Base-by-base conservation (phyloP, 2,329 filamentous ascomycete species). In the Pestalotiopsis sp. region DNA sequence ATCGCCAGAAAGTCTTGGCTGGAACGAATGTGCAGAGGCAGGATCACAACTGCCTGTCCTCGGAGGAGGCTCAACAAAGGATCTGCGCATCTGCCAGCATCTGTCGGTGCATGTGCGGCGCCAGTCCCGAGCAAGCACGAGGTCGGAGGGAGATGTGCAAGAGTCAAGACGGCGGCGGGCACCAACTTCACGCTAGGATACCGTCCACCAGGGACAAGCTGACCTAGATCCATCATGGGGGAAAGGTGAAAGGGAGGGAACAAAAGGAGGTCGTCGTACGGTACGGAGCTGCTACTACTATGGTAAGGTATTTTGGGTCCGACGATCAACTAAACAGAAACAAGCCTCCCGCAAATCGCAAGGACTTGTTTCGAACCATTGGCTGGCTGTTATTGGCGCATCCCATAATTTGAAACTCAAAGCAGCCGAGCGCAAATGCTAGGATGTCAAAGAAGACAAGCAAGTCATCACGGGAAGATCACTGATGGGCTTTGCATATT, bases 1-100 rank as follows among this genome's bases (percentile, higher is more conserved):
- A 39, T 65, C 62, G 62, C 56, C 62, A 17, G 30, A 22, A 55
- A 55, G 62, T 22, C 62, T 65, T 65, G 62, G 62, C 62, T 65
- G 62, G 62, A 65, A 65, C 62, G 48, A 10, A 10, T 22, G 26
- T 35, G 14, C 14, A 24, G 61, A 64, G 38, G 61, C 39, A 26
- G 44, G 44, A 52, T 52, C 44, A 4, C 44, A 52, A 52, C 17
- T 52, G 44, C 44, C 44, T 52, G 44, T n/a, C 44, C 14, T 52
- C 9, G 40, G 40, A 44, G 6, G 44, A 52, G 44, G 44, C 44
- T 52, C 44, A 52, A 52, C 44, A 35, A 9, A 35, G 13, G 26
- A 35, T 61, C 56, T 61, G 58, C 30, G 58, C 58, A 61, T 61
- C 17, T 35, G 56, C 56, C 56, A 58, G 56, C 20, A 26, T 58